A percentile compares a stretch with the other conserved stretches of the same genome.
Evolutionary conservation across 768 basidiomycete genomes (phyloP).

Genomic region (Lactifluus pinguis): DNA sequence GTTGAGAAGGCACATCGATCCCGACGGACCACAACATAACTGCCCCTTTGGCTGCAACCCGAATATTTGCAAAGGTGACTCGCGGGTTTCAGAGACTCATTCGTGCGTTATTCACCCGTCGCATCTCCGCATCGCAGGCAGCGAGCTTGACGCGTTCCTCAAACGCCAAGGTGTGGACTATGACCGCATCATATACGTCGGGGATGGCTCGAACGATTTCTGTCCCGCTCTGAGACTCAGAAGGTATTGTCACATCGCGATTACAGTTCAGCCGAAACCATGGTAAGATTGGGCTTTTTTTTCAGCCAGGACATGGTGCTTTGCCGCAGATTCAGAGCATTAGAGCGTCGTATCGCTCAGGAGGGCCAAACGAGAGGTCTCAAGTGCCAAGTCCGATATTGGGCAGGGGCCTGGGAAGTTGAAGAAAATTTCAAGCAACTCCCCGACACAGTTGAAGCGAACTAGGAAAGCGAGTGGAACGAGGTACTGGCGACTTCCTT

Average conservation of each 20-base stretch:
- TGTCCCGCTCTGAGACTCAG: constrained; percentile 82
- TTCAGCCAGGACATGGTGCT: constrained; percentile 73
- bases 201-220: constrained; percentile 93
- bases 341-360: constrained; percentile 67
- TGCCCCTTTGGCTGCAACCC: constrained; percentile 85
- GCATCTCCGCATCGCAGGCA: constrained; percentile 47
- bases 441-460: background rate
- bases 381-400: constrained; percentile 65
- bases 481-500: background rate
- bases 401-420: constrained; percentile 95
- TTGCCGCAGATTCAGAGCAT: constrained; percentile 68
- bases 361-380: constrained; percentile 62
- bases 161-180: constrained; percentile 47
- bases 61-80: constrained; percentile 94
- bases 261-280: background rate
- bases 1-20: constrained; percentile 67
- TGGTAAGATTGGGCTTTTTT: background rate
- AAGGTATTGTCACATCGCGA: constrained; percentile 36
- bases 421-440: constrained; percentile 60
- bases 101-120: background rate
- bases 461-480: background rate
- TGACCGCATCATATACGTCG: constrained; percentile 81
- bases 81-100: background rate
- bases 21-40: constrained; percentile 65
- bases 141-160: constrained; percentile 83